phyloP scores from a whole-genome alignment of 192 early-diverging fungal genomes.

The Coemansia sp. region DNA sequence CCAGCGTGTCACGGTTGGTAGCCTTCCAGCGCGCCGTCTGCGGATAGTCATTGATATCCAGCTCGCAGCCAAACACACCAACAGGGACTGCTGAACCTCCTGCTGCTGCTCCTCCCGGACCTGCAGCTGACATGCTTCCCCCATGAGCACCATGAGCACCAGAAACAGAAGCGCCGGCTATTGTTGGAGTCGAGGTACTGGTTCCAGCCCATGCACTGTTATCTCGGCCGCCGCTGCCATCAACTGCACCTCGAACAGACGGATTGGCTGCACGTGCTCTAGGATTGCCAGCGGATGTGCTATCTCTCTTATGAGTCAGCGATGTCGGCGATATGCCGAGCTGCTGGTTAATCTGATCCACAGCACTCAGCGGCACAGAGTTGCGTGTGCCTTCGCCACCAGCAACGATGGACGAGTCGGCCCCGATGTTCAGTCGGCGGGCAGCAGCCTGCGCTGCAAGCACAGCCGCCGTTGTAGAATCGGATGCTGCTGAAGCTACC shows the following conservation, averaged over 20 bases:
- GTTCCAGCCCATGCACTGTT: neutral
- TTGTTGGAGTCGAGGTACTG: neutral
- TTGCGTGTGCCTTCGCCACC: neutral
- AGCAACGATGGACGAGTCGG: neutral
- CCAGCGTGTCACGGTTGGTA: slow-evolving; percentile 93
- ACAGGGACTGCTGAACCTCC: slow-evolving; percentile 22
- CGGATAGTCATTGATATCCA: slow-evolving; percentile 98
- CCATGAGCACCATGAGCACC: neutral
- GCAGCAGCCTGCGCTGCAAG: slow-evolving; percentile 49
- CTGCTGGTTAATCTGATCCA: slow-evolving; percentile 55
- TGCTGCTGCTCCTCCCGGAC: neutral
- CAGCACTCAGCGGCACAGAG: slow-evolving; percentile 24
- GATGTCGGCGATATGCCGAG: slow-evolving; percentile 23
- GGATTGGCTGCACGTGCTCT: neutral
- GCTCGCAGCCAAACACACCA: slow-evolving; percentile 61
- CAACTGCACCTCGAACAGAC: neutral
- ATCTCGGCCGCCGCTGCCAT: neutral
- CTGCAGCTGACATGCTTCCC: neutral
- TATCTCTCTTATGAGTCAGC: neutral
- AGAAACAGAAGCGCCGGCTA: neutral
- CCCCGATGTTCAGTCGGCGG: slow-evolving; percentile 37
- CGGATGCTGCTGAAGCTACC: slow-evolving; percentile 1
- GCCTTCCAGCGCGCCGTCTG: slow-evolving; percentile 94
- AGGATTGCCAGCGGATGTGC: neutral
- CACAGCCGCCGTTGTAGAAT: slow-evolving; percentile 30